Evolutionary conservation across 2,329 filamentous ascomycete species (phyloP), one percentile per base, ranked within the genome.

Genomic region (Sporothrix sp.): DNA sequence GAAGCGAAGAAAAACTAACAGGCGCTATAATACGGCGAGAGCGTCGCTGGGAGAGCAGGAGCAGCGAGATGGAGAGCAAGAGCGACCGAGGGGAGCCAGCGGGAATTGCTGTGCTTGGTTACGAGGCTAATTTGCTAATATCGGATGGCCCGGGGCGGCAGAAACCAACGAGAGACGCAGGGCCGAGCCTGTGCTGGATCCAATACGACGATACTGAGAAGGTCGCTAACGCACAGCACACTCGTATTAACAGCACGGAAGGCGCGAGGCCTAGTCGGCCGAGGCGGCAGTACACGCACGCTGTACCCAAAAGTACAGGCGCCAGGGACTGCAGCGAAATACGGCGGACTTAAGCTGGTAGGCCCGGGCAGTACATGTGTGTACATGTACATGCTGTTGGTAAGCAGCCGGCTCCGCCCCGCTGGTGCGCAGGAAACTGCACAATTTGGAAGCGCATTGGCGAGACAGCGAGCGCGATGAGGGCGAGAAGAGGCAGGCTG

Each of bases 131-230:
- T 50, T 52, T 55, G 48, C 45, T 47, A 54, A 48, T 51, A 46
- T 52, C 54, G 54, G 54, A 56, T 56, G 44, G 50, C 48, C 54
- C 54, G 54, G 54, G 54, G 38, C 47, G 47, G 32, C 38, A 45
- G 44, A 38, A 37, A 32, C 10, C 16, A 48, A 20, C 8, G 36
- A 20, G n/a, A 14, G 28, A n/a, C 7, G 27, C 5, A 33, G 16
- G 20, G n/a, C n/a, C n/a, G n/a, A n/a, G n/a, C n/a, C n/a, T n/a
- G n/a, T n/a, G n/a, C n/a, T n/a, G n/a, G n/a, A n/a, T n/a, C n/a
- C n/a, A n/a, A n/a, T n/a, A n/a, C n/a, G n/a, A n/a, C n/a, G n/a
- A n/a, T n/a, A n/a, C n/a, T n/a, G n/a, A n/a, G n/a, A n/a, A n/a
- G n/a, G n/a, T n/a, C n/a, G n/a, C n/a, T n/a, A n/a, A n/a, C n/a